A percentile compares a stretch with the other conserved stretches of the same genome.
Evolutionary conservation across 1,139 yeast genomes (phyloP).

Genomic region (Yamadazyma spencermartinsiae): DNA sequence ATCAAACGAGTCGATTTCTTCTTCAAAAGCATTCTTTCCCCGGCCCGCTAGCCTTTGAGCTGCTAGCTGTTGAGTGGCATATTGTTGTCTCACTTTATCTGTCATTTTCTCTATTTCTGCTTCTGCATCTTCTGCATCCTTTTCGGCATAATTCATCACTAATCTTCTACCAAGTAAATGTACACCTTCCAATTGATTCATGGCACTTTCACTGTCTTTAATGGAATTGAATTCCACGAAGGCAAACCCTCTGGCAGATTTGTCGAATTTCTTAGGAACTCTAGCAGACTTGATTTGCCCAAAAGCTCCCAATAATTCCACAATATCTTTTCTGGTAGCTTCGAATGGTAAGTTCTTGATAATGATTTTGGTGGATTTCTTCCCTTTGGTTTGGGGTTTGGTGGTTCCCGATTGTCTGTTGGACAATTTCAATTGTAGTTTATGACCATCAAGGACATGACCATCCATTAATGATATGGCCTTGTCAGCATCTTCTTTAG

Average conservation of each 20-base stretch:
- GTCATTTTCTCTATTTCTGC: constrained; percentile 91
- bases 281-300: constrained; percentile 94
- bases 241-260: constrained; percentile 95
- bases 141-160: constrained; percentile 93
- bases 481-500: constrained; percentile 72
- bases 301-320: constrained; percentile 87
- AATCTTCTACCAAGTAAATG: constrained; percentile 94
- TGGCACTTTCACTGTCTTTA: constrained; percentile 94
- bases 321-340: constrained; percentile 87
- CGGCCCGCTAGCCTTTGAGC: constrained; percentile 76
- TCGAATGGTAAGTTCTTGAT: constrained; percentile 97
- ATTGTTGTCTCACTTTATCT: constrained; percentile 77
- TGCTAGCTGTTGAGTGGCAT: constrained; percentile 69
- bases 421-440: constrained; percentile 82
- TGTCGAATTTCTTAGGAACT: constrained; percentile 94
- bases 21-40: constrained; percentile 69
- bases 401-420: constrained; percentile 57
- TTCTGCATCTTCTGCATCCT: constrained; percentile 79
- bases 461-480: constrained; percentile 81
- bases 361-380: constrained; percentile 68
- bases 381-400: constrained; percentile 31
- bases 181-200: constrained; percentile 91
- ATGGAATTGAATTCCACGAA: constrained; percentile 88
- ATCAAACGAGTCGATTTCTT: constrained; percentile 17
- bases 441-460: constrained; percentile 82